Conservation (phyloP, 2,329 filamentous ascomycete species). For the Ophiostoma ulmi region DNA sequence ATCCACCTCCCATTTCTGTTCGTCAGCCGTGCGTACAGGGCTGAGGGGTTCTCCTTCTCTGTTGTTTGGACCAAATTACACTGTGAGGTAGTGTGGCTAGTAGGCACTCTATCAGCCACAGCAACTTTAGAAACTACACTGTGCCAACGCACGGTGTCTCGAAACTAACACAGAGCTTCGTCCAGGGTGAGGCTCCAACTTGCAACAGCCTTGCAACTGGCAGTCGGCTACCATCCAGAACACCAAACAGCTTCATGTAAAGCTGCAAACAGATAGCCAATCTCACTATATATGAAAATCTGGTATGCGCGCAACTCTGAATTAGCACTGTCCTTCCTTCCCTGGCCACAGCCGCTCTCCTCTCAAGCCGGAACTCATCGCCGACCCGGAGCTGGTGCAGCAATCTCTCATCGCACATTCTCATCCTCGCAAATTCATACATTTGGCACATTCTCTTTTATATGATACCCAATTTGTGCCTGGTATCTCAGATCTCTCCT, state of each 20-base stretch:
- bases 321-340: background rate
- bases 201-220: background rate
- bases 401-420: background rate
- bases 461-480: constrained; percentile 2
- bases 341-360: background rate
- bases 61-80: background rate
- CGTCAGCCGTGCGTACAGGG: constrained; percentile 27
- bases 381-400: background rate
- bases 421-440: background rate
- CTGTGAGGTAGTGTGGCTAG: background rate
- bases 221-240: background rate
- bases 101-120: background rate
- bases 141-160: background rate
- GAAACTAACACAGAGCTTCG: constrained; percentile 12
- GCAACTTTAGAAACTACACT: background rate
- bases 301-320: background rate
- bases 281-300: background rate
- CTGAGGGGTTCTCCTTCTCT: constrained; percentile 13
- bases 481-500: background rate
- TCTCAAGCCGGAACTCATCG: background rate
- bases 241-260: background rate
- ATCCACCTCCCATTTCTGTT: constrained; percentile 7
- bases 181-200: background rate
- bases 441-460: background rate
- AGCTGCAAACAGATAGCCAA: background rate